phyloP scores from a whole-genome alignment of 2,329 filamentous ascomycete species.

The Claviceps sp. region DNA sequence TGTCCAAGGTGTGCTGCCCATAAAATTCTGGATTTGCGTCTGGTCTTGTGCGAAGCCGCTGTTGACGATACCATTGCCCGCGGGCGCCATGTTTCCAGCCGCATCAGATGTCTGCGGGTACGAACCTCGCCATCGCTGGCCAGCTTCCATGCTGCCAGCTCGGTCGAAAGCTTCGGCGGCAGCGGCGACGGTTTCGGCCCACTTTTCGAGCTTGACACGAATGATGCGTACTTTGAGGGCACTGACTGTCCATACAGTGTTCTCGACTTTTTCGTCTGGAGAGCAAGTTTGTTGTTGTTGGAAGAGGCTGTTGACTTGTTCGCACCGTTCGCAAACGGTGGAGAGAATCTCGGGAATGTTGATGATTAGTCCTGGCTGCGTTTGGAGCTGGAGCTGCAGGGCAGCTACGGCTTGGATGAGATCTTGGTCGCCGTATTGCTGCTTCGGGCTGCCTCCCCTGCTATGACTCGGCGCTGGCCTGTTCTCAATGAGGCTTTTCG shows the following conservation, averaged over 20 bases:
- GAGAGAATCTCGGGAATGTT: constrained; percentile 31
- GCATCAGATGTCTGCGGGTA: constrained; percentile 6
- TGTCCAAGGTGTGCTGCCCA: constrained; percentile 16
- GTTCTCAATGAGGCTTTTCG: constrained; percentile 4
- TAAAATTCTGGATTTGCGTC: constrained; percentile 14
- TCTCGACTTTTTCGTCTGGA: constrained; percentile 22
- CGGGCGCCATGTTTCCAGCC: neutral
- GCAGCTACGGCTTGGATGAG: constrained; percentile 26
- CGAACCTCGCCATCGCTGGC: constrained; percentile 7
- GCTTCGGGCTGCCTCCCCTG: constrained; percentile 2
- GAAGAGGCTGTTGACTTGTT: constrained; percentile 27
- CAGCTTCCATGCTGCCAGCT: neutral
- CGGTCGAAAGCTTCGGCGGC: constrained; percentile 17
- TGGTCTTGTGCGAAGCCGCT: constrained; percentile 13
- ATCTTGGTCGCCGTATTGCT: constrained; percentile 18
- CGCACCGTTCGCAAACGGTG: constrained; percentile 27
- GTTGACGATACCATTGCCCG: neutral
- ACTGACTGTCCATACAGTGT: constrained; percentile 35
- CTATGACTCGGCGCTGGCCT: neutral
- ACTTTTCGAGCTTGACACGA: constrained; percentile 31
- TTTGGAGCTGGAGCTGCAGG: constrained; percentile 27
- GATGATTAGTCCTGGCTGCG: constrained; percentile 30
- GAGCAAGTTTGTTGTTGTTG: constrained; percentile 17
- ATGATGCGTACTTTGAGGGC: constrained; percentile 34
- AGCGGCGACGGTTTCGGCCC: constrained; percentile 30